Evolutionary conservation across 768 basidiomycete genomes (phyloP).

Genomic region (Cyclocybe aegerita): DNA sequence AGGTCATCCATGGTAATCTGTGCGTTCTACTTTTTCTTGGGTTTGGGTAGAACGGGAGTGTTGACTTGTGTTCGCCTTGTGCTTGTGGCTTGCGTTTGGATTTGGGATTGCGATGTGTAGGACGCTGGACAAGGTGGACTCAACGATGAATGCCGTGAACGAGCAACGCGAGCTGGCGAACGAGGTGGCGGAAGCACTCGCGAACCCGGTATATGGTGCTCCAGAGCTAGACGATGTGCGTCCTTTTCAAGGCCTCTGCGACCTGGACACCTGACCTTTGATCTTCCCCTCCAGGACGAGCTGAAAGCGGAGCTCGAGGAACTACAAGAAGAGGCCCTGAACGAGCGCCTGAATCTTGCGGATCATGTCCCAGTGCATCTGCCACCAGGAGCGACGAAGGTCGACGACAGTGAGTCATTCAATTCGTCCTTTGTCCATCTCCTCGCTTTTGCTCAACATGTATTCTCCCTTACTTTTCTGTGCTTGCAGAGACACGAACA

Average conservation of each 20-base stretch:
- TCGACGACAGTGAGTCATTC: constrained; percentile 47
- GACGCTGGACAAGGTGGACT: constrained; percentile 85
- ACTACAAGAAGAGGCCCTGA: constrained; percentile 85
- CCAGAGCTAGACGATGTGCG: constrained; percentile 72
- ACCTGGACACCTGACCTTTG: background rate
- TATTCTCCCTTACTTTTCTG: background rate
- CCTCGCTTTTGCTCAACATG: background rate
- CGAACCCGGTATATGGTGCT: constrained; percentile 60
- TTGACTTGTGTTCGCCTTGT: background rate
- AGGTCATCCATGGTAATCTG: constrained; percentile 88
- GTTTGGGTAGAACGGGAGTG: background rate
- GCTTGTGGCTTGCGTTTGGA: background rate
- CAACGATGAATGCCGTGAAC: constrained; percentile 81
- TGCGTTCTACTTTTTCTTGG: constrained; percentile 40
- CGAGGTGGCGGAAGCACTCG: constrained; percentile 89
- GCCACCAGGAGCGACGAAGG: constrained; percentile 57
- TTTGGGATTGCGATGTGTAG: constrained; percentile 34
- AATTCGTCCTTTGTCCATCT: constrained; percentile 1
- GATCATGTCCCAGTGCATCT: constrained; percentile 88
- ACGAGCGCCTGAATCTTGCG: constrained; percentile 80
- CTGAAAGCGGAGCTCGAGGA: constrained; percentile 80
- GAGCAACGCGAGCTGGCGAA: constrained; percentile 92
- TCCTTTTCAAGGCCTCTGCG: constrained; percentile 6
- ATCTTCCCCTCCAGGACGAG: constrained; percentile 53
- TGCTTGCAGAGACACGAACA: constrained; percentile 26